Evolutionary conservation across 306 rosid genomes (phyloP), one percentile per base, ranked within the genome.

Genomic region (Sechiopsis laciniata): DNA sequence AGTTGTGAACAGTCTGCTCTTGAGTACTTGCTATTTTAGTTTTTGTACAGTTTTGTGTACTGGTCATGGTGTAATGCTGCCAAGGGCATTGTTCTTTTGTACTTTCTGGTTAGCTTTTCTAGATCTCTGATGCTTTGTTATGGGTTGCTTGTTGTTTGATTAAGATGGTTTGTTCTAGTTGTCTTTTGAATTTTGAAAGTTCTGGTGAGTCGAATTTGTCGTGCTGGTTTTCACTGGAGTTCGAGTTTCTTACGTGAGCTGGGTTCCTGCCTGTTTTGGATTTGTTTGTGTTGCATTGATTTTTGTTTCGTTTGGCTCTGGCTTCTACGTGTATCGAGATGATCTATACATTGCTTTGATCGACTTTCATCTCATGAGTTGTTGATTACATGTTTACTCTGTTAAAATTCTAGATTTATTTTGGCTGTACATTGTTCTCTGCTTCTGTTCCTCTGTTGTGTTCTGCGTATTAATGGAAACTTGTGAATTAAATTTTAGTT

Each of bases 371-470:
- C 72, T 40, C 54, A 66, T 42, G 55, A 9, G 16, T 65, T 20
- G 5, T 40, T 17, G 72, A n/a, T 42, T 17, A 17, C n/a, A 63
- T 63, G 69, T 19, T 66, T 66, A 2, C 71, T 42, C 5, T 17
- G 48, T 45, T 45, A 10, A 66, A 66, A 66, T 66, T 66, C 35
- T 66, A 12, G 35, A 45, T 66, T n/a, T 66, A 48, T 21, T 68
- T 68, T 68, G 19, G 12, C 12, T 7, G 14, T 14, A 13, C 19
- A 46, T 7, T 22, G 73, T 50, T 68, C 20, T 68, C 0, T 48
- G 7, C 2, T 68, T 68, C 14, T 65, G 32, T 42, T 42, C 6
- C 73, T 48, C 13, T 48, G 20, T 8, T 0, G 40, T 68, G 20
- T 12, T 55, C 56, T 20, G 10, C 17, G 46, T 46, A 48, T 32